Conservation (phyloP, 768 basidiomycete genomes). For the Mycena galopus region DNA sequence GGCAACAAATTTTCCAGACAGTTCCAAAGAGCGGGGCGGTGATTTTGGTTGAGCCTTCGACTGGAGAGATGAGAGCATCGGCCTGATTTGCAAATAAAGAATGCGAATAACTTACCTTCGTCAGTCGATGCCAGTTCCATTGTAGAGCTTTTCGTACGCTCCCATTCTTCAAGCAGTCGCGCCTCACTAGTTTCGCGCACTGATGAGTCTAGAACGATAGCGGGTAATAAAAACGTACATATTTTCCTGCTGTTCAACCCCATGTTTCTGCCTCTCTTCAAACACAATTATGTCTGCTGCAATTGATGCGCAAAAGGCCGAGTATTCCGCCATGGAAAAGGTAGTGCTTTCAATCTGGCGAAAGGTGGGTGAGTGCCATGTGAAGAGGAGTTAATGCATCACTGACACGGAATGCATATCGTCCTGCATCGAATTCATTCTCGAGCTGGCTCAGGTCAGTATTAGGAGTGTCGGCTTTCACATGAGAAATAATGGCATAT, state of each 20-base stretch:
- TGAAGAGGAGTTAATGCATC: not conserved
- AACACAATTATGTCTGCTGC: constrained; percentile 57
- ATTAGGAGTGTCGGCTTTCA: constrained; percentile 38
- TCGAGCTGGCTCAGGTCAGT: constrained; percentile 55
- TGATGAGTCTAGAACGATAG: not conserved
- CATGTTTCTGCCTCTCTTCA: constrained; percentile 53
- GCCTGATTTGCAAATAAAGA: not conserved
- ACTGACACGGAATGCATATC: constrained; percentile 63
- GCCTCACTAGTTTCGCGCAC: constrained; percentile 50
- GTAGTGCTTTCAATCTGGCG: constrained; percentile 60
- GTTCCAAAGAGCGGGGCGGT: constrained; percentile 57
- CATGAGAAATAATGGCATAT: not conserved
- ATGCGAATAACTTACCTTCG: not conserved
- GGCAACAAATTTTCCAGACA: constrained; percentile 65
- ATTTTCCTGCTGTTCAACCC: constrained; percentile 53
- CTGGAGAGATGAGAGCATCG: not conserved
- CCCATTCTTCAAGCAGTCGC: constrained; percentile 59
- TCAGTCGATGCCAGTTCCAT: not conserved
- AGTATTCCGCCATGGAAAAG: constrained; percentile 69
- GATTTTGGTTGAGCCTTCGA: constrained; percentile 30
- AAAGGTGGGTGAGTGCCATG: constrained; percentile 3
- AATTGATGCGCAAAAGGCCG: constrained; percentile 55
- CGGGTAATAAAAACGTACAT: constrained; percentile 46
- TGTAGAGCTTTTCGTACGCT: constrained; percentile 40
- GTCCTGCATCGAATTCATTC: constrained; percentile 64